Evolutionary conservation across 2,329 filamentous ascomycete species (phyloP), one percentile per base, ranked within the genome.

Genomic region (Lachnellula willkommii): DNA sequence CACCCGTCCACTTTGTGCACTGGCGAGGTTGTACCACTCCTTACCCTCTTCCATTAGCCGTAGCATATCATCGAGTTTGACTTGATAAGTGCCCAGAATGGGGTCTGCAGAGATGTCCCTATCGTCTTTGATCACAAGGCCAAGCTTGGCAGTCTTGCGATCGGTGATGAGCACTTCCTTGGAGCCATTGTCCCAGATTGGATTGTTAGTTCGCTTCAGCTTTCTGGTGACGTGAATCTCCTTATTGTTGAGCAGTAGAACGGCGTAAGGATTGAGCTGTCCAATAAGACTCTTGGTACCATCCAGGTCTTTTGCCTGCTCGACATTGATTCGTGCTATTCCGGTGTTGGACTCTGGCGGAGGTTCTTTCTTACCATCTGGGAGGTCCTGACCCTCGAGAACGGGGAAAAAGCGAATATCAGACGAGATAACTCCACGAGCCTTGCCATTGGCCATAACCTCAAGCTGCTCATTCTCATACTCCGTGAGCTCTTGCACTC

Each of bases 351-450:
- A 87, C 66, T 96, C 91, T 26, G 93, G 93, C 1, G 89, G 83
- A 2, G 92, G 89, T 65, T 90, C 87, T 47, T 82, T 75, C 58
- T 84, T 90, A 52, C 93, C 93, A 60, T 94, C 89, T 20, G 85
- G 82, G 12, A 88, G 76, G 66, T 84, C 88, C 54, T 78, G 77
- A 9, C 84, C 79, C 68, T 90, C 84, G 11, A 97, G 76, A 15
- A 99, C 90, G 0, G 94, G 94, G 82, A 97, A 99, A 79, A 96
- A 99, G 54, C 90, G 88, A 61, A 99, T 76, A 69, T 97, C 94
- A 53, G 84, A 85, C 54, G 87, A 83, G 12, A 99, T 70, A 6
- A 89, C 75, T 71, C 94, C 94, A 50, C 92, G 87, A 26, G 87
- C 77, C 70, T 95, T 91, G 62, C 93, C 94, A 64, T 89, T 91